These are phyloP conservation scores for Eucalyptus polyanthemos DNA, from an alignment of 345 rosid genomes.

Conservation along the genomic window DNA sequence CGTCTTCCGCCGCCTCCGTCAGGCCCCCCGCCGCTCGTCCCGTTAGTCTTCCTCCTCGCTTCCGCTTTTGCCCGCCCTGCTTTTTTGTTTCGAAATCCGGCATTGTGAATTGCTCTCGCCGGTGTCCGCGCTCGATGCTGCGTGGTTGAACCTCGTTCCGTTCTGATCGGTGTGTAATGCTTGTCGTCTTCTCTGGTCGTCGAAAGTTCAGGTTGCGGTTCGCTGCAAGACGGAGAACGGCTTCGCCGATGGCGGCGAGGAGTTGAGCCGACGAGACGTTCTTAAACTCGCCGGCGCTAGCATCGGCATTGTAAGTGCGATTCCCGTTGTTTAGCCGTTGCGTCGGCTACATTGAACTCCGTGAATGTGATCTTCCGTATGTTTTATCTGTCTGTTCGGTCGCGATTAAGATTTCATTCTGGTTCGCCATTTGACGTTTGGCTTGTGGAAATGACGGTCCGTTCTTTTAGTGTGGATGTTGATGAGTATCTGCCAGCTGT, in stretches of 20 bases:
- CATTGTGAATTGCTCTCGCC: neutral
- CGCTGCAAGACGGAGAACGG: conserved; percentile 33
- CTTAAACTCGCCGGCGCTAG: conserved; percentile 43
- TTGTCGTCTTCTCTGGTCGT: neutral
- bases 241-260: conserved; percentile 5
- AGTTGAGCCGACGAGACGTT: conserved; percentile 40
- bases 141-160: neutral
- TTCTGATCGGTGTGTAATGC: neutral
- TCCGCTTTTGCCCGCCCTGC: neutral
- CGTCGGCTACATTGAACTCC: neutral
- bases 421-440: neutral
- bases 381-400: neutral
- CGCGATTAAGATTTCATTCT: neutral
- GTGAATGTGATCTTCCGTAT: neutral
- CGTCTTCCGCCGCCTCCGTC: neutral
- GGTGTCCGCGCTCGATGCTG: neutral
- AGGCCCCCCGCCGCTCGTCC: neutral
- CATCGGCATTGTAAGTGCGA: conserved; percentile 46
- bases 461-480: neutral
- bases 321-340: neutral
- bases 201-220: conserved; percentile 19
- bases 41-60: neutral
- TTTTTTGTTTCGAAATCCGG: neutral
- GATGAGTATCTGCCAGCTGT: conserved; percentile 54
- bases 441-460: neutral